Evolutionary conservation across 306 rosid species (phyloP), one percentile per base, ranked within the genome.

Genomic region (Senna siamea): DNA sequence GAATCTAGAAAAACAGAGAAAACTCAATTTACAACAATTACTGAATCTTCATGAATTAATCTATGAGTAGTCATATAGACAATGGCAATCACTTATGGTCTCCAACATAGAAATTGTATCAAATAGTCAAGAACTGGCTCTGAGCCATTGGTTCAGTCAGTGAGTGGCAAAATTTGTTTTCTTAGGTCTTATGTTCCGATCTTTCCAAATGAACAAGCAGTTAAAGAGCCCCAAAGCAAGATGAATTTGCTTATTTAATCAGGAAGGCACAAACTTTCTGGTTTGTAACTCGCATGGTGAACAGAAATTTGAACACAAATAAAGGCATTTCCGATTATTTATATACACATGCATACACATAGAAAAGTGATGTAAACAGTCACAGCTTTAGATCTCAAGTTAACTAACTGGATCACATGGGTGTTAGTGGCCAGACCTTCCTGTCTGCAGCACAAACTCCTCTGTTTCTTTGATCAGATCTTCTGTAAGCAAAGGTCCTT

Each of bases 381-480:
- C 44, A 53, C 4, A 76, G 57, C 28, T 73, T 41, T 53, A 48
- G 74, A 70, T 13, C 43, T 44, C 50, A 47, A 46, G 23, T 52
- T 66, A 66, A 66, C 52, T 17, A 67, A 48, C 15, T 52, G 13
- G 43, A 35, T 74, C 59, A 75, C 41, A 54, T 30, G 35, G 44
- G 50, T 56, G 50, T 66, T 51, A 72, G 62, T 50, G 35, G 30
- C 83, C 87, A 79, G 26, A 91, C 99, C 99, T 95, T 76, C 98
- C 96, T 20, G 99, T 95, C 74, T 89, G 98, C 80, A 95, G 89
- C 81, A 95, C 90, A 74, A 92, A 90, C 83, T 95, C 99, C 89
- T 92, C 98, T 1, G 89, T 90, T 87, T 90, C 99, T 82, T 88
- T 92, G 72, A 95, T 88, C 69, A 88, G 81, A 69, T 92, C 99